These are phyloP conservation scores for Iris macrosiphon DNA, from an alignment of 106 monocot genomes.

Conservation along the genomic window DNA sequence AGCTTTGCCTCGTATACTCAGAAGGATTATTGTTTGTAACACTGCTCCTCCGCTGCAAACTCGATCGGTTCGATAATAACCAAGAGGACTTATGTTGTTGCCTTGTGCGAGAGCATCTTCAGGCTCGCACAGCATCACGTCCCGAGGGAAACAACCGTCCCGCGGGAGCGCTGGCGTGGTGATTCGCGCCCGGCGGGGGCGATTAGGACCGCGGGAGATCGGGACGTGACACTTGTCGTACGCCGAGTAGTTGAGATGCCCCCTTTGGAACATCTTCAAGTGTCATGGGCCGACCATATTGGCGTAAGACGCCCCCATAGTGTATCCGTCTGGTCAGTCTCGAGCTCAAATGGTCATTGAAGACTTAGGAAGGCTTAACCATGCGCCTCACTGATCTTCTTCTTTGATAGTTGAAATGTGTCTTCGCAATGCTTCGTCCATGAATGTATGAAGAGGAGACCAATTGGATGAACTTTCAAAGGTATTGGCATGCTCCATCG, in stretches of 20 bases:
- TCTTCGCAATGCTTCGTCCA: neutral
- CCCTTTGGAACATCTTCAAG: slow-evolving; percentile 1
- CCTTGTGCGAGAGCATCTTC: too few relatives aligned
- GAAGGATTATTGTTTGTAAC: too few relatives aligned
- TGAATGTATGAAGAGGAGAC: neutral
- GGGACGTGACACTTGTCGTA: too few relatives aligned
- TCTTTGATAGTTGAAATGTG: neutral
- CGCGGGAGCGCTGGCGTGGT: too few relatives aligned
- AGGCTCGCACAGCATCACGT: too few relatives aligned
- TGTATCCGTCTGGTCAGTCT: slow-evolving; percentile 2
- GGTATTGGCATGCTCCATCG: neutral
- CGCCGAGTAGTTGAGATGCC: neutral
- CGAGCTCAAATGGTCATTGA: slow-evolving; percentile 1
- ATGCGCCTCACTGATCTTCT: neutral
- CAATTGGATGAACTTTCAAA: neutral
- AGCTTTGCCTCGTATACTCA: too few relatives aligned
- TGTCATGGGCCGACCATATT: neutral
- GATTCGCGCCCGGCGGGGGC: too few relatives aligned
- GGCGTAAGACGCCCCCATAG: slow-evolving; percentile 3
- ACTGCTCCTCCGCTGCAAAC: too few relatives aligned
- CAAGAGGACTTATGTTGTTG: too few relatives aligned
- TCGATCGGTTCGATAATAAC: too few relatives aligned
- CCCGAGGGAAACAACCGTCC: too few relatives aligned
- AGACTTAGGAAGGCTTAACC: neutral
- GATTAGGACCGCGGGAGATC: too few relatives aligned